A percentile compares a stretch with the other conserved stretches of the same genome.
These are phyloP conservation scores for Basidioascus undulatus DNA, from an alignment of 768 basidiomycete genomes.

Conservation along the genomic window DNA sequence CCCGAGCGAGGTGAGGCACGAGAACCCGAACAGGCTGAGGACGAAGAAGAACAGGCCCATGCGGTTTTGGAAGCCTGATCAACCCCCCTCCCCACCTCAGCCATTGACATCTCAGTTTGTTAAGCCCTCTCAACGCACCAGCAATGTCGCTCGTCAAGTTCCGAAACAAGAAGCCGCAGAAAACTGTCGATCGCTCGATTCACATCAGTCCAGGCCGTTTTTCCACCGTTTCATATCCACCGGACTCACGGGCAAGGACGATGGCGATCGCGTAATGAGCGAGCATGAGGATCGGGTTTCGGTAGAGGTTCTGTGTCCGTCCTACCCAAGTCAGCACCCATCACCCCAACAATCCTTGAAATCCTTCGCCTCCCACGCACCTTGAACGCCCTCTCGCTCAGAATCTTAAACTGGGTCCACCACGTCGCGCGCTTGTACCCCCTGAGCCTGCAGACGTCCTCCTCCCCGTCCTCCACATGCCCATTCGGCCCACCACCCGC, in stretches of 20 bases:
- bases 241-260: conserved; percentile 49
- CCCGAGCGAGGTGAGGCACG: conserved; percentile 77
- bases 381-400: conserved; percentile 95
- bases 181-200: conserved; percentile 27
- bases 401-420: conserved; percentile 72
- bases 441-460: conserved; percentile 20
- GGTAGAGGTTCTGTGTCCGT: conserved; percentile 85
- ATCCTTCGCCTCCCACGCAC: no score
- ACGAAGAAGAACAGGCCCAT: conserved; percentile 91
- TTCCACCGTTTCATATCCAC: background rate
- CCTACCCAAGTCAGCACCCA: no score
- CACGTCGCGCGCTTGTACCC: conserved; percentile 47
- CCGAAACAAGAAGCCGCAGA: conserved; percentile 84
- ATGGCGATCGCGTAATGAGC: conserved; percentile 77
- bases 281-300: conserved; percentile 72
- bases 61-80: conserved; percentile 91
- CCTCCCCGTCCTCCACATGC: conserved; percentile 39
- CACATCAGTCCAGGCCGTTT: background rate
- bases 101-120: no score
- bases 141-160: conserved; percentile 57
- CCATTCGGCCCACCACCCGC: no score
- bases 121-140: no score
- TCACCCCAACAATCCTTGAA: no score
- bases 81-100: no score
- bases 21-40: conserved; percentile 88